Conservation (phyloP, 2,329 filamentous ascomycete species). For the Fusarium sp. region DNA sequence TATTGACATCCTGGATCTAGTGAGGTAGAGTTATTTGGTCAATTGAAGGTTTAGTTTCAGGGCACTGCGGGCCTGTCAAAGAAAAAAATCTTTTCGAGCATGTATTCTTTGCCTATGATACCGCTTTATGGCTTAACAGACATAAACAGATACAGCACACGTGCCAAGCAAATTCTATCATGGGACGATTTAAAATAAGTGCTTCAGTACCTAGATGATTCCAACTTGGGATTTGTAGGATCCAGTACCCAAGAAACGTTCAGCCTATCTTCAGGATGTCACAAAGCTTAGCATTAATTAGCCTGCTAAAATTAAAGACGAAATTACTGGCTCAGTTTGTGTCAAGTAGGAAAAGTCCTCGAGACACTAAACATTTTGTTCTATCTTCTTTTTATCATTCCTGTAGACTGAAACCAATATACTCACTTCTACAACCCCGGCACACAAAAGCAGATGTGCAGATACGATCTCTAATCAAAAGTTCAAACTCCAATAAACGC, state of each 20-base stretch:
- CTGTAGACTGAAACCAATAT: not conserved
- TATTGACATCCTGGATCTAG: constrained; percentile 17
- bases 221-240: not conserved
- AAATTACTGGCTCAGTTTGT: not conserved
- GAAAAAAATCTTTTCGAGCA: not conserved
- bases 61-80: not conserved
- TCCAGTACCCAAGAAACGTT: not conserved
- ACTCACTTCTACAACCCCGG: not conserved
- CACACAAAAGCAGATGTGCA: not conserved
- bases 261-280: not conserved
- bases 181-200: not conserved
- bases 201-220: not conserved
- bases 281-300: not conserved
- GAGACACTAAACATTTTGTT: not conserved
- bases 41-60: constrained; percentile 4
- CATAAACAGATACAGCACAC: not conserved
- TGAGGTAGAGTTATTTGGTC: not conserved
- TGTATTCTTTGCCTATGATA: not conserved
- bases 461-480: constrained; percentile 1
- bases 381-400: not conserved
- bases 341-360: not conserved
- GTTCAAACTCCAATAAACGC: constrained; percentile 32
- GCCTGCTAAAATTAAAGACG: not conserved
- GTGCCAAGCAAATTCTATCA: not conserved
- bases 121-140: not conserved